These are phyloP conservation scores for Thymus mandschuricus DNA, from an alignment of 257 asterid genomes.

Conservation along the genomic window DNA sequence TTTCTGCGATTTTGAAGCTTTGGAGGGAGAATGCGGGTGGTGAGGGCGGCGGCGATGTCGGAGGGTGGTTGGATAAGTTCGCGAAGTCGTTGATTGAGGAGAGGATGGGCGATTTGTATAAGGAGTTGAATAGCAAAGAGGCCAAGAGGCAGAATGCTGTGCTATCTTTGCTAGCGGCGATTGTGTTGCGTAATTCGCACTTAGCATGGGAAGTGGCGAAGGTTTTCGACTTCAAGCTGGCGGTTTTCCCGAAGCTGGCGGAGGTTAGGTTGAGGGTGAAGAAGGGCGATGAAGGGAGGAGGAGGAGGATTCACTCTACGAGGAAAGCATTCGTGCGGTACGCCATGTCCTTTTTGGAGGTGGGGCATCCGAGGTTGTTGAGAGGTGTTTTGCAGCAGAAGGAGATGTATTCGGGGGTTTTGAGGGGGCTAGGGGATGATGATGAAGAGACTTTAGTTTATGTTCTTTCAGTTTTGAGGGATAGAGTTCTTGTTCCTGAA, in stretches of 20 bases:
- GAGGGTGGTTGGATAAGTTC: slow-evolving; percentile 60
- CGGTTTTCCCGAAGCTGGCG: slow-evolving; percentile 57
- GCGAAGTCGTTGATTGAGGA: slow-evolving; percentile 57
- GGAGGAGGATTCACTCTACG: slow-evolving; percentile 60
- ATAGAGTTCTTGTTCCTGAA: slow-evolving; percentile 70
- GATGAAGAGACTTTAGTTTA: slow-evolving; percentile 68
- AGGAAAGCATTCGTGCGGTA: slow-evolving; percentile 76
- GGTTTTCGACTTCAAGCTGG: slow-evolving; percentile 67
- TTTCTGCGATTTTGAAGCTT: slow-evolving; percentile 59
- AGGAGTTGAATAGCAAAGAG: slow-evolving; percentile 74
- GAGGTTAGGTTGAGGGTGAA: slow-evolving; percentile 61
- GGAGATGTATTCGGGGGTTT: slow-evolving; percentile 89
- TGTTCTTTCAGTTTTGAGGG: slow-evolving; percentile 59
- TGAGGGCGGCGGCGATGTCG: slow-evolving; percentile 28
- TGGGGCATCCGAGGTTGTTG: slow-evolving; percentile 75
- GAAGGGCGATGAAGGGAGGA: slow-evolving; percentile 45
- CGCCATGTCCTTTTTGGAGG: slow-evolving; percentile 82
- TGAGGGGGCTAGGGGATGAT: slow-evolving; percentile 83
- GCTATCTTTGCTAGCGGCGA: slow-evolving; percentile 61
- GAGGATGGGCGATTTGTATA: slow-evolving; percentile 66
- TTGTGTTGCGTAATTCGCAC: slow-evolving; percentile 64
- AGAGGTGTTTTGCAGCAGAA: slow-evolving; percentile 84
- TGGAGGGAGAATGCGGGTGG: slow-evolving; percentile 35
- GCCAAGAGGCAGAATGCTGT: slow-evolving; percentile 68
- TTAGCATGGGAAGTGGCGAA: slow-evolving; percentile 81